Evolutionary conservation across 2,329 filamentous ascomycete species (phyloP).

Genomic region (Talaromyces sp.): DNA sequence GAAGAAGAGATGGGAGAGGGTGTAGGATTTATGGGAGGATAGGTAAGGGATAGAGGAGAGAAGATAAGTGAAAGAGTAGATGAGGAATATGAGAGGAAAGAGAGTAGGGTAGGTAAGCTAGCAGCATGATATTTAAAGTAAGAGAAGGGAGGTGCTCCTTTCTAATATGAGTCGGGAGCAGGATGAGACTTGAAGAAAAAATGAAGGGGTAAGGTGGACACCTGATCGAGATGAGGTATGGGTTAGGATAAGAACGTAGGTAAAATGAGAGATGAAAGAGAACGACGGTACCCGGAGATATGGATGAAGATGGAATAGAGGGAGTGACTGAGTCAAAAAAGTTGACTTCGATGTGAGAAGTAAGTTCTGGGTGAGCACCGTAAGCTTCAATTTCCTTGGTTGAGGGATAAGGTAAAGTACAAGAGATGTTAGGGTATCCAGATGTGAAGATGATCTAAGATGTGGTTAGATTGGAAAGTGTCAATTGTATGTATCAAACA

Average conservation of each 20-base stretch:
- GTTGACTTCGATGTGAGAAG: neutral
- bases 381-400: neutral
- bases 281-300: neutral
- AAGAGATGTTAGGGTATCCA: neutral
- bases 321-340: neutral
- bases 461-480: conserved; percentile 4
- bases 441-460: neutral
- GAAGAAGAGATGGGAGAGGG: neutral
- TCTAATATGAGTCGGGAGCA: neutral
- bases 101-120: neutral
- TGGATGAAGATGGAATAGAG: neutral
- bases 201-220: neutral
- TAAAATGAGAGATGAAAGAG: neutral
- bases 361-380: neutral
- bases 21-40: neutral
- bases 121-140: neutral
- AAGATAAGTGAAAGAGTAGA: neutral
- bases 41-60: neutral
- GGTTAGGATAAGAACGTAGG: conserved; percentile 12
- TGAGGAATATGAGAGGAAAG: neutral
- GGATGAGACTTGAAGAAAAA: neutral
- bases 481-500: conserved; percentile 17
- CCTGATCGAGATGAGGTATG: neutral
- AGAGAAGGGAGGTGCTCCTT: neutral
- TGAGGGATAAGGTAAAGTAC: neutral